Base-by-base conservation (phyloP, 345 rosid genomes). In the Trapa bicornis region DNA sequence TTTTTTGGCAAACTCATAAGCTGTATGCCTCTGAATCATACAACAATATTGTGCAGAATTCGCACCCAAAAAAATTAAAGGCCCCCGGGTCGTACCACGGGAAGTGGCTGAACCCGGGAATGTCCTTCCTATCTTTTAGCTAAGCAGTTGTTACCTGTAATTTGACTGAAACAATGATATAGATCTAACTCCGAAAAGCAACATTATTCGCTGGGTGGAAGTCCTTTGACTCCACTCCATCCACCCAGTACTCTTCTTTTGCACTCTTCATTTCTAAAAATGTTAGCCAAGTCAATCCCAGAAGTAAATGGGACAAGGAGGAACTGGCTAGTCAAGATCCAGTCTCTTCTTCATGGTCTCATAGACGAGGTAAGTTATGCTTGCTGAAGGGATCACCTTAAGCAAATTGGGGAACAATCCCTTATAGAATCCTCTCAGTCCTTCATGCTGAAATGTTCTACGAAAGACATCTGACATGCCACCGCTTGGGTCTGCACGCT, bases 331-430 rank as follows among this genome's bases (percentile, higher is more conserved):
- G 65, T 89, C 90, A 78, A 89, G 85, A 64, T 86, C 86, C 43
- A 92, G 77, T 64, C 84, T 83, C 85, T 87, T 92, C 75, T 87
- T 89, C 94, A 87, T 87, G 43, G 84, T 80, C 80, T 92, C 98
- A 63, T 92, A 92, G 67, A 87, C 87, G 76, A 82, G 33, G 29
- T 80, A 82, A 9, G 86, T 82, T 53, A 80, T 82, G 79, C 86
- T 82, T 41, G 83, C 83, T 43, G 86, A 74, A 36, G 83, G 86
- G 63, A 82, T 77, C 36, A 80, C 86, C 71, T 89, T 89, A 62
- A 92, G 87, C 79, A 92, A 75, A 70, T 92, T 92, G 43, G 98
- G 98, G 64, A 92, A 80, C 42, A 92, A 74, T 60, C 96, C 98
- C 81, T 87, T 89, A 82, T 89, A 91, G 56, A 87, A 84, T 61